Base-by-base conservation (phyloP, 2,329 filamentous ascomycete genomes). In the Diaporthe eres region DNA sequence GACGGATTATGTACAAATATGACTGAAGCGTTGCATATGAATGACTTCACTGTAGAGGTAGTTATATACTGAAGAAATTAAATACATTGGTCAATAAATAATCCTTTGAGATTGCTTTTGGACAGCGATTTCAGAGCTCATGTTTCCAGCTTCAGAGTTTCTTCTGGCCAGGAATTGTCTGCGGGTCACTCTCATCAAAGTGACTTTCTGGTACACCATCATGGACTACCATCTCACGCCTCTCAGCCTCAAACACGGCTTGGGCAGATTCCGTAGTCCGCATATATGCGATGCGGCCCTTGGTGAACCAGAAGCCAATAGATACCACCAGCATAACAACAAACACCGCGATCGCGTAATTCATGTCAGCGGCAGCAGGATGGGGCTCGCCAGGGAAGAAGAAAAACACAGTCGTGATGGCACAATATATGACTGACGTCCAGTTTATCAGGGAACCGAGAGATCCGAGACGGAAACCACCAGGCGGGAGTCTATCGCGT, bases 341-440 rank as follows among this genome's bases (percentile, higher is more conserved):
- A 78, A 90, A 90, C 0, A 90, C 88, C 1, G 86, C 89, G 78
- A 90, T 90, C 8, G 89, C 89, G 78, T 87, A 90, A 80, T 90
- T 90, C 89, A 90, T 90, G 76, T 90, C 87, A n/a, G 82, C 81
- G 0, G 83, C 80, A 0, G 84, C 77, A 0, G 89, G 88, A 75
- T 85, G 85, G 0, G 88, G 89, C 0, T 74, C 76, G 0, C 81
- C 81, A 0, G 88, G 88, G 78, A 90, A 90, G 79, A 90, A 88
- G 85, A 90, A 90, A 81, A 90, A 90, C 37, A 90, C 84, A 0
- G 87, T 88, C 1, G 88, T 90, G 72, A 90, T 80, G 70, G 80
- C 81, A 78, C 88, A 90, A 80, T 90, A 90, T 15, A 89, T 78
- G 44, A 90, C 81, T 4, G 87, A 88, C 47, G 89, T 78, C 84